These are phyloP conservation scores for Hericium rajendrae DNA, from an alignment of 768 basidiomycete genomes.

Conservation along the genomic window DNA sequence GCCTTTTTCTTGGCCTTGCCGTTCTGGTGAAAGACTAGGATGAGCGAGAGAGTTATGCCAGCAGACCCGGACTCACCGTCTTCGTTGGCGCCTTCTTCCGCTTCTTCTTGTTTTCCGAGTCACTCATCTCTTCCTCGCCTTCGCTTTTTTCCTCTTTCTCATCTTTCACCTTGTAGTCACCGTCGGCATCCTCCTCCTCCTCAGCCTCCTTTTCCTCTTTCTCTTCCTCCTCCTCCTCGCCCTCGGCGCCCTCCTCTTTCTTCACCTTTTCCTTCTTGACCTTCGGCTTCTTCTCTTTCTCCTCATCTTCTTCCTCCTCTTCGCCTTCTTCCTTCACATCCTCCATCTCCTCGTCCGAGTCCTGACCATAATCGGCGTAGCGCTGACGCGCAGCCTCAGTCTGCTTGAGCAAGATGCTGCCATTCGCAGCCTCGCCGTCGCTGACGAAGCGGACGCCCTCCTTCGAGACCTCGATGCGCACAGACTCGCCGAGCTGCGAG, in stretches of 20 bases:
- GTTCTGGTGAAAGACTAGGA: slow-evolving; percentile 10
- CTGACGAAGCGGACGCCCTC: slow-evolving; percentile 89
- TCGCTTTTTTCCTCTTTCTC: slow-evolving; percentile 19
- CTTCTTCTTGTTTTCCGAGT: slow-evolving; percentile 39
- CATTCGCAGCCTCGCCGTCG: slow-evolving; percentile 93
- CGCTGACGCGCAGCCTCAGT: slow-evolving; percentile 30
- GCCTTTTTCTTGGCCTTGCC: slow-evolving; percentile 42
- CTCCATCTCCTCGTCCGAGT: slow-evolving; percentile 17
- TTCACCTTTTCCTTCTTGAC: slow-evolving; percentile 44
- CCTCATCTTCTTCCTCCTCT: slow-evolving; percentile 33
- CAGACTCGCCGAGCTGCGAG: slow-evolving; percentile 81
- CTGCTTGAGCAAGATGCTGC: slow-evolving; percentile 75
- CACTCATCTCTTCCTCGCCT: slow-evolving; percentile 31
- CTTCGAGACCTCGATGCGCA: slow-evolving; percentile 91
- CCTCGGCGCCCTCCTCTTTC: slow-evolving; percentile 24
- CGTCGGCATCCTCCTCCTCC: slow-evolving; percentile 36
- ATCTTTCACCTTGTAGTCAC: slow-evolving; percentile 23
- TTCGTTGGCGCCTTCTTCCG: slow-evolving; percentile 43
- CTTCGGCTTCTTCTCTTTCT: slow-evolving; percentile 37
- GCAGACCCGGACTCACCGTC: slow-evolving; percentile 31
- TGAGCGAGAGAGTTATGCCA: neutral
- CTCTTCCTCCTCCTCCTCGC: slow-evolving; percentile 39
- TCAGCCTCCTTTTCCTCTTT: slow-evolving; percentile 30
- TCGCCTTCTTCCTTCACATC: slow-evolving; percentile 35
- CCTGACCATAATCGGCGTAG: slow-evolving; percentile 14